Conservation (phyloP, 148 eudicot species). For the Beta vulgaris region DNA sequence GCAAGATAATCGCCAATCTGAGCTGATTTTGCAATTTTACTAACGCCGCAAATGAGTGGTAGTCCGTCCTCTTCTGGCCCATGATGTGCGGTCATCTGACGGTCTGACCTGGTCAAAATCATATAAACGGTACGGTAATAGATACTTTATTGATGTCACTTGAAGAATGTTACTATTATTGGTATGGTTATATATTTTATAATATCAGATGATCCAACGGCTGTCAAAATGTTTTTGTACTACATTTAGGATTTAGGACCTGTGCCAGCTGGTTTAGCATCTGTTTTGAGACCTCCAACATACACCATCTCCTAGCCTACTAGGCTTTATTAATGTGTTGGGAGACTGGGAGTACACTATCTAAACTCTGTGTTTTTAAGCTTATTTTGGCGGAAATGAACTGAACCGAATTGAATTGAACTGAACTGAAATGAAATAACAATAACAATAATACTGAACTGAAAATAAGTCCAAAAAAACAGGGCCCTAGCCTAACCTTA, state of each 20-base stretch:
- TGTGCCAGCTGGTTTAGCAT: constrained; percentile 18
- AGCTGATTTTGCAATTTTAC: no score
- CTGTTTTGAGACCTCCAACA: not conserved
- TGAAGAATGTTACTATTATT: not conserved
- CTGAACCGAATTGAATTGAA: no score
- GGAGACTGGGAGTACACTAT: no score
- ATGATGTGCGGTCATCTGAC: constrained; percentile 11
- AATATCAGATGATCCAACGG: not conserved
- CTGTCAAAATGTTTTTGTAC: not conserved
- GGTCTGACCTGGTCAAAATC: constrained; percentile 5
- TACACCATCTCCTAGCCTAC: not conserved
- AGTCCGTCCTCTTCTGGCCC: not conserved
- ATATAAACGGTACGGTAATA: not conserved
- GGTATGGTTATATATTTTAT: not conserved
- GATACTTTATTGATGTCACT: constrained; percentile 9
- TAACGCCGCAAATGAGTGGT: constrained; percentile 21
- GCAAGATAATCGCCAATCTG: no score
- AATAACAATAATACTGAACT: no score
- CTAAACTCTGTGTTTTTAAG: no score
- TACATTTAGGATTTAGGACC: not conserved
- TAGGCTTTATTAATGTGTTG: no score
- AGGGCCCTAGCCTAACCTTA: no score
- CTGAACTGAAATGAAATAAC: no score
- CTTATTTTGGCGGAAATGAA: no score
- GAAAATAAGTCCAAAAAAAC: no score